Evolutionary conservation across 495 filamentous ascomycete genomes (phyloP).

Genomic region (Chaetomium fimeti): DNA sequence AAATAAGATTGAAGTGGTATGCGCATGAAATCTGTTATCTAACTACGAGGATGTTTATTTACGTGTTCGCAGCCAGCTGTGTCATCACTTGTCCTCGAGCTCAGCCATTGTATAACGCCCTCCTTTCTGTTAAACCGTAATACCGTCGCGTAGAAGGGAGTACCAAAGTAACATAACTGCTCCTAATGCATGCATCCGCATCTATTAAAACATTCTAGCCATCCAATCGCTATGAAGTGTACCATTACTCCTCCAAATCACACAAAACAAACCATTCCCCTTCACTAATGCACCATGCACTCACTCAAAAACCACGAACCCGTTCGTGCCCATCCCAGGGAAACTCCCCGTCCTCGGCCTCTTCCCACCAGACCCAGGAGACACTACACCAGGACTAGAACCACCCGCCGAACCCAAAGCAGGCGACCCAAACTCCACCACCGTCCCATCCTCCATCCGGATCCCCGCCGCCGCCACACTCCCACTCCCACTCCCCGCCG

Average conservation of each 20-base stretch:
- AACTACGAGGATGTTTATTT: not conserved
- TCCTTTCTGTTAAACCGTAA: too few species aligned
- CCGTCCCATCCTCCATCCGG: slow-evolving; percentile 29
- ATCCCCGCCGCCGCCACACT: slow-evolving; percentile 25
- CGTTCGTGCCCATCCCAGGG: not conserved
- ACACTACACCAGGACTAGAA: not conserved
- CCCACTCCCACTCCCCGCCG: slow-evolving; percentile 18
- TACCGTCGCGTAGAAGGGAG: too few species aligned
- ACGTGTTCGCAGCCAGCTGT: not conserved
- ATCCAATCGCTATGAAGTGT: not conserved
- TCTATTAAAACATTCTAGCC: not conserved
- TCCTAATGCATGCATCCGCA: not conserved
- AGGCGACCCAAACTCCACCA: slow-evolving; percentile 36
- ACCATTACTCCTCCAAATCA: not conserved
- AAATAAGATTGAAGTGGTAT: not conserved
- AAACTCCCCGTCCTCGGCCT: slow-evolving; percentile 6
- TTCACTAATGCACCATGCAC: not conserved
- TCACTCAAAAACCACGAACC: slow-evolving; percentile 5
- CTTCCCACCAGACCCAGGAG: not conserved
- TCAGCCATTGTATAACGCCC: too few species aligned
- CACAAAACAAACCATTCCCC: not conserved
- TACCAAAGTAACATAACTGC: not conserved
- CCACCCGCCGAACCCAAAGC: not conserved
- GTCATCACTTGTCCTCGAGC: too few species aligned
- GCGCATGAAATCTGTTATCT: too few species aligned